Evolutionary conservation across 305 asterid species (phyloP), one percentile per base, ranked within the genome.

Genomic region (Fraxinus baroniana): DNA sequence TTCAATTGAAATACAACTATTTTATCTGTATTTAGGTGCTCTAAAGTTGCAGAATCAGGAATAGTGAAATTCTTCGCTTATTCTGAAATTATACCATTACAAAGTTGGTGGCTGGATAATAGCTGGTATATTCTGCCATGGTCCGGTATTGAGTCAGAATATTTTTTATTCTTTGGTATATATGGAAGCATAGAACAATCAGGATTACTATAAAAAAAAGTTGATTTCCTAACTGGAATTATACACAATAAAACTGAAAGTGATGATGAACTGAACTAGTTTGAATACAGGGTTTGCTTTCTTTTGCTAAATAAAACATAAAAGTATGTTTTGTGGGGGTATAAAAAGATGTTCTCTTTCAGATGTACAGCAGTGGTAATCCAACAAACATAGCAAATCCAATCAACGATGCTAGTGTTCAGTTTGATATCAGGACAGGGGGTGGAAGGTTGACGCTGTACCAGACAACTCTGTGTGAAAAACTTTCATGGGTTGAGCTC

Each of bases 361-460:
- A 93, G 99, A 94, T 94, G 97, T 97, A 97, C 89, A 94, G 99
- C 83, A 97, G 98, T 49, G 99, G 98, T 24, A 97, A 97, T 83
- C 99, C 99, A 22, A 94, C 99, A 73, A 94, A 97, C 89, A 97
- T 97, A 82, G 97, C 98, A 30, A 97, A 97, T 85, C 99, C 99
- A 20, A 93, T 97, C 81, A 92, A 91, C 52, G 98, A 95, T 83
- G 99, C 97, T 35, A 90, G 94, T 81, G 94, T 97, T 77, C 94
- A 93, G 88, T 84, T 96, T 22, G 98, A 94, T 85, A 90, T 96
- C 91, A 93, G 86, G 88, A 93, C 98, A 76, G 81, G 70, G 30
- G 93, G 91, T 52, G 99, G 99, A 82, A 93, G 97, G 87, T 79
- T 96, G 87, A 93, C 92, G 66, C 86, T 96, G 83, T 96, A 89